Conservation (phyloP, 1,284 basidiomycete species). For the Cryptococcus sp. region DNA sequence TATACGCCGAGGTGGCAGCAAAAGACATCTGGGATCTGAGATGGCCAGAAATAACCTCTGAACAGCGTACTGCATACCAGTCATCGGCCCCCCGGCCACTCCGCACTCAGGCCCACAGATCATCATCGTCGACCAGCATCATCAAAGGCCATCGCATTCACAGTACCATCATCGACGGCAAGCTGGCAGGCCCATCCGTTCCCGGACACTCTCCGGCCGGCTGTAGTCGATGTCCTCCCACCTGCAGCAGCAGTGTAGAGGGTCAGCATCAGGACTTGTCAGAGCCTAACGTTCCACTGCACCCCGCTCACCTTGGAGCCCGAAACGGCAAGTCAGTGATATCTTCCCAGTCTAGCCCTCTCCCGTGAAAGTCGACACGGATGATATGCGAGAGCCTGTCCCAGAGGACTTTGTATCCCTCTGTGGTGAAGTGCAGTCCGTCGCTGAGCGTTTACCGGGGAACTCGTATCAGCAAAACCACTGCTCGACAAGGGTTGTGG, state of each 20-base stretch:
- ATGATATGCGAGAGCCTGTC: constrained; percentile 57
- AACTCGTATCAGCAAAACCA: neutral
- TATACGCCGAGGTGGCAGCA: too few relatives aligned
- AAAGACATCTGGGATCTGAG: too few relatives aligned
- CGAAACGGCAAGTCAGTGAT: neutral
- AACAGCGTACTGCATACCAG: too few relatives aligned
- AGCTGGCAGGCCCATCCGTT: constrained; percentile 13
- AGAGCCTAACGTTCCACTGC: neutral
- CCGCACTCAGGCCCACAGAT: too few relatives aligned
- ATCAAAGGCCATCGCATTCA: too few relatives aligned
- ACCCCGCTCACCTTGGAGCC: neutral
- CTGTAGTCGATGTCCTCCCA: constrained; percentile 6
- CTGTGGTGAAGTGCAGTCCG: constrained; percentile 69
- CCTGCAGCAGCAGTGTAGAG: too few relatives aligned
- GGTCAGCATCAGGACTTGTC: neutral
- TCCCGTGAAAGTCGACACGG: constrained; percentile 51
- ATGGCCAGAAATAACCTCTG: too few relatives aligned
- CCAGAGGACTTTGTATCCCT: constrained; percentile 69
- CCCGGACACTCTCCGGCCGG: constrained; percentile 4
- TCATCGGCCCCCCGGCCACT: too few relatives aligned
- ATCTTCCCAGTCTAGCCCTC: constrained; percentile 35
- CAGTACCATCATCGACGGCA: neutral
- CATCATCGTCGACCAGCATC: too few relatives aligned
- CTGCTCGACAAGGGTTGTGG: too few relatives aligned
- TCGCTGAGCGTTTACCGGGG: too few relatives aligned